A percentile compares a stretch with the other conserved stretches of the same genome.
Conservation (phyloP, 768 basidiomycete species). For the Pleurotus ostreatus region DNA sequence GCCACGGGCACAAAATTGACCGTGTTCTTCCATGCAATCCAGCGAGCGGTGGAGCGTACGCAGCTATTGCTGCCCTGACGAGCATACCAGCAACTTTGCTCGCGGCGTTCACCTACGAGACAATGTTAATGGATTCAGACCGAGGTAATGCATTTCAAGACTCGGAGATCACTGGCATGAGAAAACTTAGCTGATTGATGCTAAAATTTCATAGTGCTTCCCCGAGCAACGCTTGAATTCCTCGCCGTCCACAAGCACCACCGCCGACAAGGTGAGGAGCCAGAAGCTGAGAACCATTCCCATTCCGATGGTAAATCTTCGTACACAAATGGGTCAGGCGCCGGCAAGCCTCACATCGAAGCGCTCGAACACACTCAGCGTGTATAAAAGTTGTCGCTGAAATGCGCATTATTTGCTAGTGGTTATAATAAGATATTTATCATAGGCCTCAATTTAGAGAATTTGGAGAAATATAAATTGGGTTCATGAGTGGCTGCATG, state of each 20-base stretch:
- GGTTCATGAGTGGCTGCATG: too few relatives aligned
- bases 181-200: background rate
- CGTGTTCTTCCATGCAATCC: background rate
- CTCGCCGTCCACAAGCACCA: slow-evolving; percentile 9
- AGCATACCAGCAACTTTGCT: slow-evolving; percentile 64
- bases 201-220: slow-evolving; percentile 2
- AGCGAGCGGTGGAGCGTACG: slow-evolving; percentile 53
- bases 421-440: too few relatives aligned
- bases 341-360: background rate
- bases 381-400: background rate
- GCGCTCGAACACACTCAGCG: background rate
- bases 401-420: too few relatives aligned
- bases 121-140: slow-evolving; percentile 54
- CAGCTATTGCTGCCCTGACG: slow-evolving; percentile 59
- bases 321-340: background rate
- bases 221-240: slow-evolving; percentile 7
- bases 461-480: too few relatives aligned
- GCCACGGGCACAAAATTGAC: background rate
- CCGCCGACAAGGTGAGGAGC: background rate
- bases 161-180: background rate
- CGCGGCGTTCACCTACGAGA: slow-evolving; percentile 51
- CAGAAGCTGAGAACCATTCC: background rate
- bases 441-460: too few relatives aligned
- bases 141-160: slow-evolving; percentile 36
- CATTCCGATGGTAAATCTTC: background rate